phyloP scores from a whole-genome alignment of 768 basidiomycete genomes.

The Panaeolus cyanescens region DNA sequence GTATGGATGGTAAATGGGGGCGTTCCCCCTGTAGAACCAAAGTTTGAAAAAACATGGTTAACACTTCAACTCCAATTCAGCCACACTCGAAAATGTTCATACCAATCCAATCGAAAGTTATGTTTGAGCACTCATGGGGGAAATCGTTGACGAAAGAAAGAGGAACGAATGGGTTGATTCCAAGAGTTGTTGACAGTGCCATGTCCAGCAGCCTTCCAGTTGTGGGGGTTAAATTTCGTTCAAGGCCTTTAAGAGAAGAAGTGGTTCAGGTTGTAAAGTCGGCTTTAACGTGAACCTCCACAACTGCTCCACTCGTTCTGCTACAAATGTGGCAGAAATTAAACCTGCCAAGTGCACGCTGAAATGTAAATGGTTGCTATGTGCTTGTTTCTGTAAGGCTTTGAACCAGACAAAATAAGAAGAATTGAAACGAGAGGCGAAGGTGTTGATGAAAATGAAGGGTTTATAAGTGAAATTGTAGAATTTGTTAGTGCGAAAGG shows the following conservation, averaged over 20 bases:
- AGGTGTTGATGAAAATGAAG: conserved; percentile 14
- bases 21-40: background rate
- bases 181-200: background rate
- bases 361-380: background rate
- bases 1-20: background rate
- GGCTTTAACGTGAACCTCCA: background rate
- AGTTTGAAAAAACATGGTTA: background rate
- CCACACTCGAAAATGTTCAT: background rate
- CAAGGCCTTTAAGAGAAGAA: background rate
- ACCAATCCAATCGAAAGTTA: background rate
- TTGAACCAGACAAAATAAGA: background rate
- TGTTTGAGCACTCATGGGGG: background rate
- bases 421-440: no score
- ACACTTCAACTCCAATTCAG: background rate
- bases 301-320: background rate
- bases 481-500: background rate
- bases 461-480: conserved; percentile 12
- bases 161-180: background rate
- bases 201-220: no score
- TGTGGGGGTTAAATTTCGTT: background rate
- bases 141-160: background rate
- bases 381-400: background rate
- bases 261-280: background rate
- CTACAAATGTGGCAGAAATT: background rate
- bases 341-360: background rate